Conservation (phyloP, 352 stramenopile species). For the Globisporangium megalacanthum region DNA sequence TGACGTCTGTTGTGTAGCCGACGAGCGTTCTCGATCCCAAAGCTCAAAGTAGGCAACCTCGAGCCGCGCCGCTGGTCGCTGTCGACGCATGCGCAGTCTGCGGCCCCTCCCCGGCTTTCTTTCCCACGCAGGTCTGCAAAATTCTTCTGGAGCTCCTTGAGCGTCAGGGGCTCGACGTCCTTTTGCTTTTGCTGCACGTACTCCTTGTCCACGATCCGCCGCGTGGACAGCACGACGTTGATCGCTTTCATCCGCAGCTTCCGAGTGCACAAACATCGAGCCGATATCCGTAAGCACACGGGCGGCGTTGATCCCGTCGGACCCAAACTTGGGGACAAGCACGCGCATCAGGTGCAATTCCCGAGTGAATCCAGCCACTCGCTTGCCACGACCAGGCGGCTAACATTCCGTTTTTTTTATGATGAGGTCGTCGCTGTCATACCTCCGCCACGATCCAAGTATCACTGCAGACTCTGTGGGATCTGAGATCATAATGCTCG, state of each 20-base stretch:
- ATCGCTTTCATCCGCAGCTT: conserved; percentile 68
- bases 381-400: too few species aligned
- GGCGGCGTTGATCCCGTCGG: conserved; percentile 50
- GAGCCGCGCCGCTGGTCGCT: background rate
- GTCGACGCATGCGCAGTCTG: conserved; percentile 60
- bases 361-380: too few species aligned
- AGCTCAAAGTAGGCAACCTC: conserved; percentile 34
- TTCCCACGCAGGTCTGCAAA: conserved; percentile 57
- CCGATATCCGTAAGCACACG: conserved; percentile 46
- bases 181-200: conserved; percentile 64
- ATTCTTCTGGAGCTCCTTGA: conserved; percentile 82
- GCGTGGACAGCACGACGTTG: conserved; percentile 72
- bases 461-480: too few species aligned
- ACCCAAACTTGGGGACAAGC: conserved; percentile 67
- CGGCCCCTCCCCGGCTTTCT: conserved; percentile 29
- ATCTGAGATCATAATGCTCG: too few species aligned
- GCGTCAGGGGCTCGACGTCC: conserved; percentile 66
- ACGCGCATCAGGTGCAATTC: too few species aligned
- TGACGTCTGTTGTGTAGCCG: conserved; percentile 59
- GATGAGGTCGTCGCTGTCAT: too few species aligned
- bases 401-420: too few species aligned
- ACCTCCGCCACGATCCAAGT: too few species aligned
- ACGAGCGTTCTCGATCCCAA: conserved; percentile 38
- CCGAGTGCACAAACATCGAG: conserved; percentile 35
- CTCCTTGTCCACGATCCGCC: conserved; percentile 62